Conservation (phyloP, 2,329 filamentous ascomycete species). For the Emmonsia crescens region DNA sequence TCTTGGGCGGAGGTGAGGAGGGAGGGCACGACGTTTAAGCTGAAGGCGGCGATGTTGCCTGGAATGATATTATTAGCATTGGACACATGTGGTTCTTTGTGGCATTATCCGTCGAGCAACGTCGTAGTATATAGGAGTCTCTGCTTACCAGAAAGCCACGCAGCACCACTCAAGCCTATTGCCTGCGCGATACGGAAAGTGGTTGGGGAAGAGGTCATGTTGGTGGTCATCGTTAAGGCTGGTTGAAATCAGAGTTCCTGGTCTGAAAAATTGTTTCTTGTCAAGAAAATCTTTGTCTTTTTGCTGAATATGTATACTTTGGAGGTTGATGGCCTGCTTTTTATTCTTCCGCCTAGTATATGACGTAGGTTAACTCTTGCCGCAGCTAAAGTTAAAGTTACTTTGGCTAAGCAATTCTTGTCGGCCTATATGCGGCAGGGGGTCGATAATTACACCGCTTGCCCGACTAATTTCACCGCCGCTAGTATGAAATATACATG, state of each 20-base stretch:
- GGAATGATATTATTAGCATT: background rate
- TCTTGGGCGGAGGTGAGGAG: slow-evolving; percentile 17
- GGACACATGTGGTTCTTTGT: background rate
- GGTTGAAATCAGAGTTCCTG: background rate
- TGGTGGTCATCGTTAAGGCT: background rate
- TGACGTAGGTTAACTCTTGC: background rate
- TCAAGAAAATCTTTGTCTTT: background rate
- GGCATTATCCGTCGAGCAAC: background rate
- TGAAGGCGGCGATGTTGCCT: slow-evolving; percentile 23
- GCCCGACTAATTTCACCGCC: too few species aligned
- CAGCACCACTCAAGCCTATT: slow-evolving; percentile 20
- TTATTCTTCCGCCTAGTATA: background rate
- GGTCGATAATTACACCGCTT: too few species aligned
- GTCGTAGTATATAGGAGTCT: background rate
- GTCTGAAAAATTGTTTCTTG: background rate
- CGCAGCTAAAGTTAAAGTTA: too few species aligned
- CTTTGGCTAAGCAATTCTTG: too few species aligned
- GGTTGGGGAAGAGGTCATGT: background rate
- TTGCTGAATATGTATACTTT: background rate
- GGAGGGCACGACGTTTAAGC: slow-evolving; percentile 17
- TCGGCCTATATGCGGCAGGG: too few species aligned
- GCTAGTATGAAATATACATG: too few species aligned
- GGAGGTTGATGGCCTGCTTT: background rate
- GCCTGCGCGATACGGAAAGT: slow-evolving; percentile 19
- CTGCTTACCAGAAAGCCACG: slow-evolving; percentile 22